phyloP scores from a whole-genome alignment of 148 eudicot genomes.

The Spergularia bocconei region DNA sequence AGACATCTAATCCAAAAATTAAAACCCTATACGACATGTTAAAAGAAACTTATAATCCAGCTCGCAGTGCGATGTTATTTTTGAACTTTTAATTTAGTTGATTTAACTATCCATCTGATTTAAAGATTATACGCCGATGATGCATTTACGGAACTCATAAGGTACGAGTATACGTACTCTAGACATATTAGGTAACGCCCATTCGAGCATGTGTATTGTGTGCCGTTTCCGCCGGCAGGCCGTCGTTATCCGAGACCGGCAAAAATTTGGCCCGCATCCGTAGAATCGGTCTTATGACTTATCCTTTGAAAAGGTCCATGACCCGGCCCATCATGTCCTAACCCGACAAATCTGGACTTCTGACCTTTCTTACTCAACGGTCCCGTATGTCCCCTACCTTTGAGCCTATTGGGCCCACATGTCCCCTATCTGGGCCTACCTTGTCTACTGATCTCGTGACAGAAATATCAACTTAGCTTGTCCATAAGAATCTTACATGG shows the following conservation, averaged over 20 bases:
- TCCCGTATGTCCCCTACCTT: slow-evolving; percentile 29
- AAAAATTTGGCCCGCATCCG: not conserved
- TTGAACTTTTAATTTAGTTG: too few species aligned
- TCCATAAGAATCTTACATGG: not conserved
- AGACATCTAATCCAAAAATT: too few species aligned
- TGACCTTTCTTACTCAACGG: slow-evolving; percentile 21
- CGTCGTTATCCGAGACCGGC: slow-evolving; percentile 40
- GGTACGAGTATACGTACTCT: too few species aligned
- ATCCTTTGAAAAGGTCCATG: slow-evolving; percentile 16
- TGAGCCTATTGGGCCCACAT: slow-evolving; percentile 30
- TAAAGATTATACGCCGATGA: too few species aligned
- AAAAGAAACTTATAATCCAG: too few species aligned
- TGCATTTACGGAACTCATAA: too few species aligned
- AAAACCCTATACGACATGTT: too few species aligned
- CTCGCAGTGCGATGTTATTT: too few species aligned
- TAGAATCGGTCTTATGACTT: slow-evolving; percentile 12
- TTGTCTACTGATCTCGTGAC: not conserved
- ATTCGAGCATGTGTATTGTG: not conserved
- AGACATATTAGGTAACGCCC: too few species aligned
- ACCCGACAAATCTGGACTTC: slow-evolving; percentile 25
- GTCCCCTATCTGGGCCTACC: slow-evolving; percentile 31
- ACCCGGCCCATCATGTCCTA: slow-evolving; percentile 9
- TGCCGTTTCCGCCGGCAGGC: slow-evolving; percentile 34
- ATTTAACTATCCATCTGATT: too few species aligned
- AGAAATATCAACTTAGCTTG: not conserved